phyloP scores from a whole-genome alignment of 768 basidiomycete species.

The Leccinellum luteum region DNA sequence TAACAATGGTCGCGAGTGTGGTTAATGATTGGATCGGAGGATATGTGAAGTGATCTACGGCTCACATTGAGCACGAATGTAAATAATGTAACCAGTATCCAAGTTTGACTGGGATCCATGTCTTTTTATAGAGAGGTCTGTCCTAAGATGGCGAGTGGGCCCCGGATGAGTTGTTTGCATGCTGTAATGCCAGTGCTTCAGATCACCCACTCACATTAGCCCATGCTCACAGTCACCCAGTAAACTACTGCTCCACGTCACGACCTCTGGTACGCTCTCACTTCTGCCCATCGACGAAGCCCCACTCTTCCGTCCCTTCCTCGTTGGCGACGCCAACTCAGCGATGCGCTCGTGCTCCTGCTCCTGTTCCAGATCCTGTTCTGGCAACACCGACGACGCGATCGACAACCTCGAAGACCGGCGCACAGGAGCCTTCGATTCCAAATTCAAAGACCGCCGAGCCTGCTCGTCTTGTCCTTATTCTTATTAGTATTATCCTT shows the following conservation, averaged over 20 bases:
- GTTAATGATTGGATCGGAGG: no score
- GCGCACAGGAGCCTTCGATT: constrained; percentile 26
- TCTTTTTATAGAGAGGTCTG: no score
- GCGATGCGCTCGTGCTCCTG: background rate
- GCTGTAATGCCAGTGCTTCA: no score
- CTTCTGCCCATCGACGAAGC: constrained; percentile 8
- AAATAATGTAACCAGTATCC: no score
- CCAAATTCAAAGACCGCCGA: background rate
- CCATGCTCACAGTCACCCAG: no score
- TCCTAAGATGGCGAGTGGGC: no score
- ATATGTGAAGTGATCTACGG: no score
- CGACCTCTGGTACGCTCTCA: constrained; percentile 8
- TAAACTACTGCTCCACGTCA: constrained; percentile 28
- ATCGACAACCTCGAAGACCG: constrained; percentile 41
- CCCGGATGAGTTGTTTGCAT: no score
- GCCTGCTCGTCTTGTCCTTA: constrained; percentile 13
- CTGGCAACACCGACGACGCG: constrained; percentile 34
- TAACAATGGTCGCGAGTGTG: no score
- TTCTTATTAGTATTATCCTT: constrained; percentile 7
- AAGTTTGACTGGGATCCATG: no score
- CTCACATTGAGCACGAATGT: no score
- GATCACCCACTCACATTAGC: no score
- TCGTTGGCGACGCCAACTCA: constrained; percentile 25
- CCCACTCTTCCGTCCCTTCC: constrained; percentile 21
- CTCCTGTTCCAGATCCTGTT: constrained; percentile 4